Conservation (phyloP, 2,329 filamentous ascomycete species). For the Drechslerella stenobrocha region DNA sequence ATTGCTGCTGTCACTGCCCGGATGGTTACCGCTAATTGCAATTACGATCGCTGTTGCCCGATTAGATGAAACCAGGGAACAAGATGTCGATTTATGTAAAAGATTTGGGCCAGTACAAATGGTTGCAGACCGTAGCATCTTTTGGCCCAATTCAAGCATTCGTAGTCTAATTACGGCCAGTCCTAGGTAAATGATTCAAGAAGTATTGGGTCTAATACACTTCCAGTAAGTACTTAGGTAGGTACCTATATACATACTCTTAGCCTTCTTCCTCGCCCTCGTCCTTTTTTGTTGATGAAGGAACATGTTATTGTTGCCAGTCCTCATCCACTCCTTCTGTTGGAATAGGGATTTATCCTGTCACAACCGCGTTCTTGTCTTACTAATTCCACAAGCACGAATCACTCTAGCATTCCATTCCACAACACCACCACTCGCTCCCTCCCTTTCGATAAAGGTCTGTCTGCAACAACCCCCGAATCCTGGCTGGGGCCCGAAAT, state of each 20-base stretch:
- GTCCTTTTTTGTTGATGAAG: background rate
- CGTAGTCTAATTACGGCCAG: too few relatives aligned
- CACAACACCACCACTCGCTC: background rate
- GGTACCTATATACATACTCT: conserved; percentile 1
- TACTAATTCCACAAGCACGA: background rate
- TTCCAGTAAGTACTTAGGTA: conserved; percentile 9
- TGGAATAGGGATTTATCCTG: conserved; percentile 3
- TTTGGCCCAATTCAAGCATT: too few relatives aligned
- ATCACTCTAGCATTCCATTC: conserved; percentile 1
- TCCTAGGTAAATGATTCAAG: too few relatives aligned
- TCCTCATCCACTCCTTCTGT: background rate
- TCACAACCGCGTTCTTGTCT: conserved; percentile 2
- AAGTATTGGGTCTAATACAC: too few relatives aligned
- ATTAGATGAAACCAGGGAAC: too few relatives aligned
- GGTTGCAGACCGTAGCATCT: too few relatives aligned
- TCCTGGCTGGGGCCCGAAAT: conserved; percentile 13
- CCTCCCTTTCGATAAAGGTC: background rate
- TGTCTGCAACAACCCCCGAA: conserved; percentile 2
- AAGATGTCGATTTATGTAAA: too few relatives aligned
- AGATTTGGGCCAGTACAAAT: too few relatives aligned
- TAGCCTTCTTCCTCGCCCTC: background rate
- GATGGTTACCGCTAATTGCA: too few relatives aligned
- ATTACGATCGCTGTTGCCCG: too few relatives aligned
- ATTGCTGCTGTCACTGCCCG: too few relatives aligned
- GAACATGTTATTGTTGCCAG: background rate